phyloP scores from a whole-genome alignment of 2,329 filamentous ascomycete species.

The Cladosporium austrohemisphaericum region DNA sequence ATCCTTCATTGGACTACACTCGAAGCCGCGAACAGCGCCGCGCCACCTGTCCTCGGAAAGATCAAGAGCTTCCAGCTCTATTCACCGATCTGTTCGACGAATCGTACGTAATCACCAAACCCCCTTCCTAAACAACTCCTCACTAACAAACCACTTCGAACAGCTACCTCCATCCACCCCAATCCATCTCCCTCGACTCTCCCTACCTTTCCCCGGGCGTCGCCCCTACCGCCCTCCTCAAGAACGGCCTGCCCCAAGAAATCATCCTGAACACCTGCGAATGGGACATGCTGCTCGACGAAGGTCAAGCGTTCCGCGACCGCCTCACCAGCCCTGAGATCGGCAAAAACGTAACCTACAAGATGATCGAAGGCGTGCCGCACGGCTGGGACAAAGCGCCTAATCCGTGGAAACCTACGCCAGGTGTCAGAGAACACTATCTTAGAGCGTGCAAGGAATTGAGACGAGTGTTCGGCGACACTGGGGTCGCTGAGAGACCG shows the following conservation, averaged over 20 bases:
- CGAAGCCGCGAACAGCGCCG: constrained; percentile 57
- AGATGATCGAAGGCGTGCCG: constrained; percentile 55
- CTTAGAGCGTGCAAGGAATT: constrained; percentile 51
- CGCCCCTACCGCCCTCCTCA: constrained; percentile 52
- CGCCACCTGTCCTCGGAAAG: constrained; percentile 51
- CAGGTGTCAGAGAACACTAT: constrained; percentile 53
- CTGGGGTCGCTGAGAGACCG: constrained; percentile 7
- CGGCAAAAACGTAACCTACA: constrained; percentile 56
- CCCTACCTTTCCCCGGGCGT: constrained; percentile 59
- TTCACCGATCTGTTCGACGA: constrained; percentile 53
- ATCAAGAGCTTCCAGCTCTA: constrained; percentile 48
- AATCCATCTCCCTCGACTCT: constrained; percentile 49
- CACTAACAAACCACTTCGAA: neutral
- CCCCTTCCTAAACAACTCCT: neutral
- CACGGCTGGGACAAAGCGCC: constrained; percentile 67
- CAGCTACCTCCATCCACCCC: constrained; percentile 39
- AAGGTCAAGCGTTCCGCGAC: constrained; percentile 59
- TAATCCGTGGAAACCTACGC: constrained; percentile 54
- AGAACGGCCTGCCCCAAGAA: constrained; percentile 53
- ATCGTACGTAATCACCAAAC: constrained; percentile 23
- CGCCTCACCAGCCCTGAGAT: constrained; percentile 43
- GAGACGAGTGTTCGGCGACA: constrained; percentile 39
- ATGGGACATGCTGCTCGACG: constrained; percentile 64
- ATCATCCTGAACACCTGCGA: constrained; percentile 62
- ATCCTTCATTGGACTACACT: constrained; percentile 61